Evolutionary conservation across 352 stramenopile species (phyloP), one percentile per base, ranked within the genome.

Genomic region (Globisporangium cystogenes): DNA sequence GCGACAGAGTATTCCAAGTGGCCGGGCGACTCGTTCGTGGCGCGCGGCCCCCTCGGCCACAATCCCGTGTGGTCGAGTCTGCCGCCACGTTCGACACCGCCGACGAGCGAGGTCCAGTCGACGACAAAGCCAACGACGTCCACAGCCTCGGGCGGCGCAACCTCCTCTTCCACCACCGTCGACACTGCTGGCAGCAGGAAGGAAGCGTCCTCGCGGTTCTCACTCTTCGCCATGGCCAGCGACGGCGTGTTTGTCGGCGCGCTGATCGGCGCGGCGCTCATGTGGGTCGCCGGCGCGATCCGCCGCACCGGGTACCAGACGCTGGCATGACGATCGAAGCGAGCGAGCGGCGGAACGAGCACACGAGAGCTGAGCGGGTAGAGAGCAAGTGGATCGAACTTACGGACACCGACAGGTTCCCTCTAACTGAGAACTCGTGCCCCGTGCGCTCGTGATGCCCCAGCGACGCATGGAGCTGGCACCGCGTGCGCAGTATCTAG

Each of bases 1-100:
- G 23, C 45, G 23, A 72, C 62, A 1, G 61, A 81, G 29, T 86
- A 69, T 50, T 44, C 60, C 18, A 55, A 74, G 46, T 86, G 74
- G 74, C 74, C 74, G 4, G 70, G 70, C 7, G 52, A 65, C 16
- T 72, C 68, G 27, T 76, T 76, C 24, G 48, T 60, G 3, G 61
- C 68, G 0, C 55, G 65, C 0, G 63, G 67, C 0, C 10, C 46
- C 18, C 53, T 78, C 10, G 40, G 50, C 8, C 40, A 71, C 21
- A 50, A 64, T 53, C 52, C 37, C 16, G 14, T 33, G 27, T 16
- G 43, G 29, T 4, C 62, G 10, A 20, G 20, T 31, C 35, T 52
- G 41, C n/a, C 44, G 41, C 18, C 49, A 15, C 11, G 35, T 20
- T 48, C 44, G n/a, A 37, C 35, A 10, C 35, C 51, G 45, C 15